These are phyloP conservation scores for Galeopsis tetrahit DNA, from an alignment of 257 asterid genomes.

Conservation along the genomic window DNA sequence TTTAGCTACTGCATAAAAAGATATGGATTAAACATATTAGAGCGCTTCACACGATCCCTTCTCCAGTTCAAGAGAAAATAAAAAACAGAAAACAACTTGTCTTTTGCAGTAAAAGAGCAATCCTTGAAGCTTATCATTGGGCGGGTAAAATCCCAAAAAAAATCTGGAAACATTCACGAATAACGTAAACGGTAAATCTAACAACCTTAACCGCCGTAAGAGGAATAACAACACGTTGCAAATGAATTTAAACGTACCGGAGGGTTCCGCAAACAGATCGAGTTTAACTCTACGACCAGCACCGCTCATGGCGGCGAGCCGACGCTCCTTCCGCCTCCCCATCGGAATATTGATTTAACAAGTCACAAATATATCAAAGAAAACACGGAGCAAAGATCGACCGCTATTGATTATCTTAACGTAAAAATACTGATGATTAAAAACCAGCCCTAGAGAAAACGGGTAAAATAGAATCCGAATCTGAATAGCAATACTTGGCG, in stretches of 20 bases:
- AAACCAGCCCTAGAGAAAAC: constrained; percentile 34
- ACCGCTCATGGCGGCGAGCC: constrained; percentile 67
- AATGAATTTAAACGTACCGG: constrained; percentile 52
- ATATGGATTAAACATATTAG: not conserved
- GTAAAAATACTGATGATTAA: constrained; percentile 17
- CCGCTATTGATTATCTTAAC: not conserved
- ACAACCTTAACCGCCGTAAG: not conserved
- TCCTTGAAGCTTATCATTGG: not conserved
- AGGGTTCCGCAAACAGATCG: constrained; percentile 93
- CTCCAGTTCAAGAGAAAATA: not conserved
- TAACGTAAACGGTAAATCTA: constrained; percentile 7
- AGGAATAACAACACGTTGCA: not conserved
- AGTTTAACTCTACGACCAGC: constrained; percentile 89
- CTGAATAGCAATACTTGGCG: not conserved
- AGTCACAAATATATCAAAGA: constrained; percentile 3
- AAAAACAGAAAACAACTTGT: not conserved
- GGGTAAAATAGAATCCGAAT: not conserved
- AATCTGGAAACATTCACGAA: constrained; percentile 3
- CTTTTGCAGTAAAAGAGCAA: not conserved
- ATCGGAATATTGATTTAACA: constrained; percentile 36
- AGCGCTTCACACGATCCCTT: not conserved
- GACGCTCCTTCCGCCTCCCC: constrained; percentile 98
- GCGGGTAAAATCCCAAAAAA: not conserved
- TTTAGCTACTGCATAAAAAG: constrained; percentile 11
- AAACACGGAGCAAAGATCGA: constrained; percentile 16